phyloP scores from a whole-genome alignment of 2,329 filamentous ascomycete genomes.

The Trichoderma lentiforme region DNA sequence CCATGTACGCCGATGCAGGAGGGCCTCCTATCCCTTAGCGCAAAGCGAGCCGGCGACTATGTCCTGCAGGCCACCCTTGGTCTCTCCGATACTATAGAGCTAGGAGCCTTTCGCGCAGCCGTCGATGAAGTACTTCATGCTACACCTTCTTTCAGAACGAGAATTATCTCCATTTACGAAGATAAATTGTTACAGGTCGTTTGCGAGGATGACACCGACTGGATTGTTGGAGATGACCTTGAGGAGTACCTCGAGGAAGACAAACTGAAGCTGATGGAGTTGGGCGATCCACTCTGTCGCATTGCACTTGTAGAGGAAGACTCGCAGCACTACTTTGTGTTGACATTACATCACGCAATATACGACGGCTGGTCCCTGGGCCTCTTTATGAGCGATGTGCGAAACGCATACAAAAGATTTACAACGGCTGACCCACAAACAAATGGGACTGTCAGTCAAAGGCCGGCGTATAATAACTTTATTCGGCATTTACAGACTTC shows the following conservation, averaged over 20 bases:
- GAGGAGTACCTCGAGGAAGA: not conserved
- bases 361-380: not conserved
- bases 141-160: not conserved
- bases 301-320: not conserved
- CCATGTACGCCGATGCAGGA: conserved; percentile 23
- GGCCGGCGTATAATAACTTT: too few relatives aligned
- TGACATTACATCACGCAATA: not conserved
- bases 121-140: not conserved
- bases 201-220: not conserved
- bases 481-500: too few relatives aligned
- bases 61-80: conserved; percentile 22
- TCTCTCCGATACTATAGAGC: not conserved
- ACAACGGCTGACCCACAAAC: too few relatives aligned
- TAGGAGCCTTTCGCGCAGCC: not conserved
- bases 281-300: not conserved
- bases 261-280: not conserved
- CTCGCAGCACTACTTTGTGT: not conserved
- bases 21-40: not conserved
- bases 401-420: not conserved
- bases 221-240: not conserved
- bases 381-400: not conserved
- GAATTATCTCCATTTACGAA: not conserved
- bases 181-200: not conserved
- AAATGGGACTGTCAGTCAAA: too few relatives aligned
- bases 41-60: conserved; percentile 24